Evolutionary conservation across 2,329 filamentous ascomycete genomes (phyloP).

Genomic region (Fusarium sublunatum): DNA sequence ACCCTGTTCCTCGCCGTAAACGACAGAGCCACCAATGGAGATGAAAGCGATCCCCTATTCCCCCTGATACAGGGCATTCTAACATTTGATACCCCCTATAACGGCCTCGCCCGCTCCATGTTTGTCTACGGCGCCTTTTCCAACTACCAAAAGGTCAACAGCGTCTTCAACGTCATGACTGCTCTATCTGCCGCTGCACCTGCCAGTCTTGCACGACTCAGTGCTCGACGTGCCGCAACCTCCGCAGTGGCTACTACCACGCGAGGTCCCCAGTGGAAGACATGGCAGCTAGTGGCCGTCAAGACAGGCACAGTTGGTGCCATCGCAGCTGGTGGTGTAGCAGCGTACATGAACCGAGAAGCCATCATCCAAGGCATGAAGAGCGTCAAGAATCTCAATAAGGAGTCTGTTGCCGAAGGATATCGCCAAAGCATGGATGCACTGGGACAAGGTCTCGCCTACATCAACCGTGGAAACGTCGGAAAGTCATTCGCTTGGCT

Average conservation of each 20-base stretch:
- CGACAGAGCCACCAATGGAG: conserved; percentile 63
- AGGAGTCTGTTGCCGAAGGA: conserved; percentile 59
- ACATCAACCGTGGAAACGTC: conserved; percentile 68
- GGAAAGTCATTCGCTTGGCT: conserved; percentile 81
- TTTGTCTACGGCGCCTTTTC: conserved; percentile 71
- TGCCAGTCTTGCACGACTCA: conserved; percentile 53
- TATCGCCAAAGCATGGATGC: conserved; percentile 62
- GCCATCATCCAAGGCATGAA: conserved; percentile 66
- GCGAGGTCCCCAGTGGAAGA: conserved; percentile 59
- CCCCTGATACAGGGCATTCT: conserved; percentile 84
- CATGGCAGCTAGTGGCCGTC: conserved; percentile 75
- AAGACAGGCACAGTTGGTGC: conserved; percentile 84
- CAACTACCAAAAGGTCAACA: conserved; percentile 68
- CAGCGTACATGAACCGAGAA: conserved; percentile 81
- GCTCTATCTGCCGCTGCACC: conserved; percentile 63
- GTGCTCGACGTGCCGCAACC: conserved; percentile 33
- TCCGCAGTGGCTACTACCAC: conserved; percentile 40
- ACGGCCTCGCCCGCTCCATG: conserved; percentile 70
- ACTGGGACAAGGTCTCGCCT: conserved; percentile 65
- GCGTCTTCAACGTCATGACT: conserved; percentile 68
- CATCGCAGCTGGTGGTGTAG: conserved; percentile 82
- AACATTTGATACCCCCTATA: conserved; percentile 87
- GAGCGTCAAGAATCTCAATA: conserved; percentile 60
- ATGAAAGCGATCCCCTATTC: conserved; percentile 68
- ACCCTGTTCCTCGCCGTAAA: conserved; percentile 77